These are phyloP conservation scores for Irpex rosettiformis DNA, from an alignment of 1,284 basidiomycete genomes.

Conservation along the genomic window DNA sequence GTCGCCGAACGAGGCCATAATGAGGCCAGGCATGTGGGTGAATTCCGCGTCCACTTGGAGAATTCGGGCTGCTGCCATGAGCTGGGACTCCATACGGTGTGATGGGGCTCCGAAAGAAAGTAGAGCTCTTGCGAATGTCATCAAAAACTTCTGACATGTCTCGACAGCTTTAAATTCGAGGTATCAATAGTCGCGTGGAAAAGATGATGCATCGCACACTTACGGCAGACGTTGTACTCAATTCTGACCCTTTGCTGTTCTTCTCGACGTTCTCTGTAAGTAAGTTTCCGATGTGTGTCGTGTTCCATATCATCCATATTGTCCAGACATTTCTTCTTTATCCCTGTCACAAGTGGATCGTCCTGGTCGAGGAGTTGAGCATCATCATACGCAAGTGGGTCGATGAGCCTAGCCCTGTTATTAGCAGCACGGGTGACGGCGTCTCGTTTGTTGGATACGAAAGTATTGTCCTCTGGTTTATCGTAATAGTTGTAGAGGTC, in stretches of 20 bases:
- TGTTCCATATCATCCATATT: conserved; percentile 60
- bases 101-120: conserved; percentile 70
- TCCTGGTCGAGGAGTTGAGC: conserved; percentile 30
- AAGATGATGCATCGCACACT: conserved; percentile 21
- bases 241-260: conserved; percentile 59
- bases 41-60: conserved; percentile 83
- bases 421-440: conserved; percentile 9
- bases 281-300: conserved; percentile 55
- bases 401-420: background rate
- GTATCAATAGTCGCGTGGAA: background rate
- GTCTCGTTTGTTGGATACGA: conserved; percentile 10
- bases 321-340: conserved; percentile 37
- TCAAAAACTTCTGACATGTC: conserved; percentile 58
- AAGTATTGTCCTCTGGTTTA: conserved; percentile 18
- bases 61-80: conserved; percentile 73
- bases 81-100: conserved; percentile 70
- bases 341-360: conserved; percentile 30
- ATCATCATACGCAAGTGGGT: background rate
- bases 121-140: conserved; percentile 60
- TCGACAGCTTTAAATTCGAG: conserved; percentile 41
- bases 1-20: conserved; percentile 82
- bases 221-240: conserved; percentile 69
- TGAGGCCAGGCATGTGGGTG: conserved; percentile 76
- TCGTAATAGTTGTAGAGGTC: conserved; percentile 47
- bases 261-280: conserved; percentile 62